Percentiles rank a stretch among this genome's conserved stretches.
Evolutionary conservation across 805 yeast genomes (phyloP).

Genomic region (Martiniozyma abietophila): DNA sequence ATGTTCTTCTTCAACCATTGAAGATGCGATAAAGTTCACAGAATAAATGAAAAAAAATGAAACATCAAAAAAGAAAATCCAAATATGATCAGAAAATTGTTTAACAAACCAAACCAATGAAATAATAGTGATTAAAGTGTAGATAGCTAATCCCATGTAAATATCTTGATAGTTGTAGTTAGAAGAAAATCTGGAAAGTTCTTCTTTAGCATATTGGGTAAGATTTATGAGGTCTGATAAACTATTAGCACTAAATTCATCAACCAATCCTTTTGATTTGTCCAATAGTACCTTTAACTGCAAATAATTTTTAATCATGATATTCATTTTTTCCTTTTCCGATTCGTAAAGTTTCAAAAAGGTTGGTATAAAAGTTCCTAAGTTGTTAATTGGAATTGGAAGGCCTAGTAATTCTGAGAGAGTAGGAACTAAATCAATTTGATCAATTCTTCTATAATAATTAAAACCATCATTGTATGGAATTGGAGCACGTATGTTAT

Average conservation of each 20-base stretch:
- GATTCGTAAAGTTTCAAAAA: conserved; percentile 44
- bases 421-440: conserved; percentile 69
- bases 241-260: conserved; percentile 12
- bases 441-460: conserved; percentile 48
- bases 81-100: conserved; percentile 10
- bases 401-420: conserved; percentile 50
- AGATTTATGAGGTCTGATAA: conserved; percentile 18
- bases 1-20: conserved; percentile 91
- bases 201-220: conserved; percentile 39
- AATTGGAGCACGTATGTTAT: conserved; percentile 30
- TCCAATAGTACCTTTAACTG: conserved; percentile 44
- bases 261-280: conserved; percentile 27
- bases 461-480: conserved; percentile 34
- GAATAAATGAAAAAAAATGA: conserved; percentile 33
- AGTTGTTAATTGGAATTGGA: conserved; percentile 61
- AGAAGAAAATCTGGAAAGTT: conserved; percentile 53
- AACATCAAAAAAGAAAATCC: conserved; percentile 17
- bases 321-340: conserved; percentile 25
- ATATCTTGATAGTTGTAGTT: conserved; percentile 57
- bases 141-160: conserved; percentile 29
- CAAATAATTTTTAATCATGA: conserved; percentile 45
- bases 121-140: conserved; percentile 25
- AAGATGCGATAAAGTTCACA: conserved; percentile 68
- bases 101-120: conserved; percentile 19
- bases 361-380: conserved; percentile 61